Evolutionary conservation across 1,284 basidiomycete genomes (phyloP), one percentile per base, ranked within the genome.

Genomic region (Melampsora larici-populina): DNA sequence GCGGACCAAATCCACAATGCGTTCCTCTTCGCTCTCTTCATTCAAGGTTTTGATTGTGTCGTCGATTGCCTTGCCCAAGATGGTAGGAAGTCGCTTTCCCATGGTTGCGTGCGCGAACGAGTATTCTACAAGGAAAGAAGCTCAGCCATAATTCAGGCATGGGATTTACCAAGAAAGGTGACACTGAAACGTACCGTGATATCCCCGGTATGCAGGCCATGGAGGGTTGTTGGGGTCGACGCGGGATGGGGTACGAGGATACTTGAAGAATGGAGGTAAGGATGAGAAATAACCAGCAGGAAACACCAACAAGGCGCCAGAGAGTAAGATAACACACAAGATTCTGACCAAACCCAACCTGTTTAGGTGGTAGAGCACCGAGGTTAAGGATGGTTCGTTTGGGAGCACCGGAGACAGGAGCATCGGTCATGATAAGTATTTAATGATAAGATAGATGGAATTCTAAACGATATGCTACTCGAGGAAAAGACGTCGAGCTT

Each of bases 21-120:
- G 87, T 80, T 97, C 94, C 84, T 97, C 94, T 58, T 90, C 88
- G 73, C 88, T 90, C 84, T 86, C 89, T 75, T 92, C 89, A 85
- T 97, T 97, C 81, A 98, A 88, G 40, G 95, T 97, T 82, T 90
- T 89, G 80, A 92, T 91, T 36, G 91, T 88, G 83, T 98, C 95
- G 82, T 97, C 94, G 82, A 97, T 95, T 9, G 92, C 95, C 86
- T 98, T 98, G 80, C 93, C 93, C 66, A 98, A 87, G 81, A 97
- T 97, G 67, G 95, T 97, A 0, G 95, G 94, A 49, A 97, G 88
- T 79, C 95, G 91, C 67, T 92, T 90, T 80, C 93, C 92, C 94
- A 97, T 97, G 78, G 67, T 78, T 7, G 78, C 68, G 58, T 78
- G 68, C 1, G 74, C 74, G 66, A 79, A 74, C 29, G 68, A 90